Base-by-base conservation (phyloP, 345 rosid genomes). In the Salix suchowensis region DNA sequence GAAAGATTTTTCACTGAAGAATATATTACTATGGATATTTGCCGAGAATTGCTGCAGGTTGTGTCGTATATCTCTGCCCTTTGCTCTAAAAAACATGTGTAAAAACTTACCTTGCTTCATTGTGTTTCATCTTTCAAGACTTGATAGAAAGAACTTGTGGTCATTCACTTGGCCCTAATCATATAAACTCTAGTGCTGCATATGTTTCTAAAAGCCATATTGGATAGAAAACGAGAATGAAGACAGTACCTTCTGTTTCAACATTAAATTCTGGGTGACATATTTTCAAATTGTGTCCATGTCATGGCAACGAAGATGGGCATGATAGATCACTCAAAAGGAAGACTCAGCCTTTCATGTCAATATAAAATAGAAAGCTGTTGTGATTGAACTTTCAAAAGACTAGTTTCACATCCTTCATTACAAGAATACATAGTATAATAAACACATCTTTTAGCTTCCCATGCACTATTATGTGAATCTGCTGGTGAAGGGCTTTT, bases 31-130 rank as follows among this genome's bases (percentile, higher is more conserved):
- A 42, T 84, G 79, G 87, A 85, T 77, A 77, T 85, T 81, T 95
- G 99, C 89, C 87, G 82, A 80, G 97, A 95, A 81, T 80, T 95
- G 78, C 83, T 95, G 82, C 92, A 89, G 93, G 98, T 95, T 24
- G 24, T 72, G 69, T 37, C 65, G 64, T 81, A 12, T 79, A 67
- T 71, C 77, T 55, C 39, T 14, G 39, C 54, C n/a, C 75, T 65
- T 72, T n/a, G 46, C 65, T 34, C 32, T 70, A 46, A 66, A 66
- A 54, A 36, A 40, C 30, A 48, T 50, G 24, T 54, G 28, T 32
- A 30, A 19, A 61, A 55, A 48, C 68, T 58, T 19, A 65, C 70
- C 10, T 70, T 42, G 58, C 67, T 74, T 11, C 24, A 66, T 52
- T 58, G 24, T 32, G 7, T 65, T 54, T 46, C 67, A 12, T 37